Conservation (phyloP, 148 eudicot species). For the Vaccinium darrowii region DNA sequence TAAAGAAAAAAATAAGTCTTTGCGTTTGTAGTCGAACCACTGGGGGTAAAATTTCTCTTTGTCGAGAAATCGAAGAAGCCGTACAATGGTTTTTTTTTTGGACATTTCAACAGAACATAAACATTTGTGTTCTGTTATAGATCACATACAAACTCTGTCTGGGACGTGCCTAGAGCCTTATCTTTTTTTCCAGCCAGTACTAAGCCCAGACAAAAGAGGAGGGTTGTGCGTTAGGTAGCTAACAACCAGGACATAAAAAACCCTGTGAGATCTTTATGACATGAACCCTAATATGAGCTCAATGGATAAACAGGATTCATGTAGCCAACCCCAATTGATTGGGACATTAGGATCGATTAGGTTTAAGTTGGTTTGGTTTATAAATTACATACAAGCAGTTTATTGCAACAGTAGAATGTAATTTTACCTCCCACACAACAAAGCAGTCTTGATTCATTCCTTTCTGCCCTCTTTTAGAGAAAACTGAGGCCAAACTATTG, state of each 20-base stretch:
- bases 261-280: no score
- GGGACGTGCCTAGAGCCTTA: no score
- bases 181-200: no score
- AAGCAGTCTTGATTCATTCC: constrained; percentile 72
- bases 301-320: no score
- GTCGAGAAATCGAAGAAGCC: background rate
- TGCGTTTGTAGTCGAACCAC: background rate
- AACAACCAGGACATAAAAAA: no score
- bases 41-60: background rate
- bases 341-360: no score
- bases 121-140: background rate
- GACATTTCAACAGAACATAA: background rate
- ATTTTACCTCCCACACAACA: constrained; percentile 71
- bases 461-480: constrained; percentile 65
- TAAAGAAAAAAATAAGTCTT: background rate
- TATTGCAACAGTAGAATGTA: constrained; percentile 32
- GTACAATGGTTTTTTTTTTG: background rate
- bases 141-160: no score
- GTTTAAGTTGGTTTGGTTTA: no score
- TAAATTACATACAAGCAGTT: background rate
- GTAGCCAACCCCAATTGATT: no score
- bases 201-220: no score
- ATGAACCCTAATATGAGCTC: no score
- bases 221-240: no score
- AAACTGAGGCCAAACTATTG: constrained; percentile 37